Evolutionary conservation across 2,329 filamentous ascomycete genomes (phyloP).

Genomic region (Chrysoporthe puriensis): DNA sequence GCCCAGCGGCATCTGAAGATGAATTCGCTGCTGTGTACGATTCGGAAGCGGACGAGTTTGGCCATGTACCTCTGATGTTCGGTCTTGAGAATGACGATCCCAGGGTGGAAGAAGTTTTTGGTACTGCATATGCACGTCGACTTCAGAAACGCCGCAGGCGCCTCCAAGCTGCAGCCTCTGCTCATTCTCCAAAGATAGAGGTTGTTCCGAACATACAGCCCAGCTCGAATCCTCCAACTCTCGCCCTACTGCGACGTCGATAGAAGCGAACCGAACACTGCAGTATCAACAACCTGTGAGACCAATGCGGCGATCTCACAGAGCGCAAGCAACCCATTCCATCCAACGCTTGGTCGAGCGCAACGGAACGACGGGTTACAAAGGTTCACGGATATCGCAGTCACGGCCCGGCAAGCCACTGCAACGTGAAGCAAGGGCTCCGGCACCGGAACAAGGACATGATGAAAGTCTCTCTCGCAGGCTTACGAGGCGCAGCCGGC

Average conservation of each 20-base stretch:
- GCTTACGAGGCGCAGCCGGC: background rate
- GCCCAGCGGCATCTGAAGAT: background rate
- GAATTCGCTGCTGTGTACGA: background rate
- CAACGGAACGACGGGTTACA: too few relatives aligned
- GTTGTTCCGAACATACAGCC: background rate
- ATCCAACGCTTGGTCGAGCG: too few relatives aligned
- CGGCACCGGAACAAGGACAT: background rate
- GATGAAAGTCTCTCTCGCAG: background rate
- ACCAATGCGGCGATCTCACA: too few relatives aligned
- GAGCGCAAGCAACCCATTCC: too few relatives aligned
- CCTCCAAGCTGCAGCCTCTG: background rate
- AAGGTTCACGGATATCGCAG: too few relatives aligned
- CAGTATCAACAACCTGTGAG: too few relatives aligned
- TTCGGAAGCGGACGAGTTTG: background rate
- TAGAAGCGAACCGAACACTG: too few relatives aligned
- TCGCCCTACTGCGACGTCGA: too few relatives aligned
- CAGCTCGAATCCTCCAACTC: background rate
- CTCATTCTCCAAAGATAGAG: background rate
- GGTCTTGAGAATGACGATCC: background rate
- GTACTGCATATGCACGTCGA: background rate
- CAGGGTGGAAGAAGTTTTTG: background rate
- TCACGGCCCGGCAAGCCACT: background rate
- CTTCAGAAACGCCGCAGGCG: background rate
- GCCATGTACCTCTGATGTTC: background rate
- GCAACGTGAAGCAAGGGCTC: background rate